Base-by-base conservation (phyloP, 805 yeast species). In the Candida adriatica region DNA sequence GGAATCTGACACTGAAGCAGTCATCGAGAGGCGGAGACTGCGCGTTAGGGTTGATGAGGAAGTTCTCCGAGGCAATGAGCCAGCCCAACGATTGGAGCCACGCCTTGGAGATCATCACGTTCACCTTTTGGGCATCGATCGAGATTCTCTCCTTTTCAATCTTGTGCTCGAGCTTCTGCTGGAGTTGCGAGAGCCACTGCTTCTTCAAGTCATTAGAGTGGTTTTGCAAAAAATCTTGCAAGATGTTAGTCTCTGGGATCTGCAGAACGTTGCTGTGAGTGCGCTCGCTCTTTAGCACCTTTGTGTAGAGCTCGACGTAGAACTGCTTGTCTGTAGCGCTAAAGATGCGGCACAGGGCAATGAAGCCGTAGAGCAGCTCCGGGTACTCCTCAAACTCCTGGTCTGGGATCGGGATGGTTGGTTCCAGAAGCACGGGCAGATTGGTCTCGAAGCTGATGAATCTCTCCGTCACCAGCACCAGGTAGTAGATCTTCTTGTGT, bases 81-180 rank as follows among this genome's bases (percentile, higher is more conserved):
- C 52, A 48, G 8, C 45, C 50, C 21, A 48, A 36, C 23, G 45
- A 37, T 24, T 48, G 48, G 11, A 48, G 30, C 50, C 50, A 48
- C 2, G 49, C 39, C 33, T 43, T 48, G 11, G 52, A 46, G 11
- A 46, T 26, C 16, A 38, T 27, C 6, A 46, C 44, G 16, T 46
- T 48, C 6, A 46, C 46, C 24, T 37, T 44, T 26, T 48, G 52
- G 2, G 52, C 43, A 24, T 39, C 49, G n/a, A 33, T 33, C 6
- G 30, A 24, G 8, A 43, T 38, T 15, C 30, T 27, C 10, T 34
- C 30, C 16, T 24, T 24, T 9, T 39, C 38, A 13, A 38, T 35
- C n/a, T 30, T 35, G 15, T 33, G 31, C 11, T 37, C 42, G 17
- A 48, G 28, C 18, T 44, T 48, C 30, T 37, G 34, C 17, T 47